Conservation (phyloP, 2,329 filamentous ascomycete species). For the Alternaria conjuncta region DNA sequence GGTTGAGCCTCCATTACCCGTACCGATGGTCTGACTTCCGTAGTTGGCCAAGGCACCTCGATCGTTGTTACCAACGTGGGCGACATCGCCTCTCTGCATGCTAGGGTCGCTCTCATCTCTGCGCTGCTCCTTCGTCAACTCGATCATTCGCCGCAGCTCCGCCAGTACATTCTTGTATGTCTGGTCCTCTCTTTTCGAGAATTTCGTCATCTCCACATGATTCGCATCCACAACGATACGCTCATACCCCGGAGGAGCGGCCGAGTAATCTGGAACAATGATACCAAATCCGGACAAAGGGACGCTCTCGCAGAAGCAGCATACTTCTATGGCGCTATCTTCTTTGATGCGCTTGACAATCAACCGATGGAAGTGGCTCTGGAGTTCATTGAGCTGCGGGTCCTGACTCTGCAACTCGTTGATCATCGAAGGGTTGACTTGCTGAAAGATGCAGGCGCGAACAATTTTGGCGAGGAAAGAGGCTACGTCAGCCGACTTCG, state of each 20-base stretch:
- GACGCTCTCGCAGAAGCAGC: background rate
- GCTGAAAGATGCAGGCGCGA: background rate
- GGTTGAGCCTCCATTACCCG: background rate
- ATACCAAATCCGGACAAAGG: fast-evolving
- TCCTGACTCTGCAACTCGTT: background rate
- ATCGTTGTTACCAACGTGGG: background rate
- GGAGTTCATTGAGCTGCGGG: no score
- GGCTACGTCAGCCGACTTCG: background rate
- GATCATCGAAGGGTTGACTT: background rate
- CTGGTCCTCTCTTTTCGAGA: background rate
- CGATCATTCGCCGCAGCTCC: background rate
- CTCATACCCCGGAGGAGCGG: background rate
- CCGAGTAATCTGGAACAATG: background rate
- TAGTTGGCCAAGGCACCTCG: background rate
- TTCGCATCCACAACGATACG: background rate
- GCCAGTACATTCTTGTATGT: background rate
- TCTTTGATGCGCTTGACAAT: no score
- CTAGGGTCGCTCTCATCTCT: background rate
- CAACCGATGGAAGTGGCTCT: no score
- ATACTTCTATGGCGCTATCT: background rate
- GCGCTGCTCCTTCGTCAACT: background rate
- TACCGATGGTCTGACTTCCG: background rate
- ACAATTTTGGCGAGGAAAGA: background rate
- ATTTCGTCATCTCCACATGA: background rate
- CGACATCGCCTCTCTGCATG: background rate